Evolutionary conservation across 257 asterid genomes (phyloP), one percentile per base, ranked within the genome.

Genomic region (Fraxinus excelsior): DNA sequence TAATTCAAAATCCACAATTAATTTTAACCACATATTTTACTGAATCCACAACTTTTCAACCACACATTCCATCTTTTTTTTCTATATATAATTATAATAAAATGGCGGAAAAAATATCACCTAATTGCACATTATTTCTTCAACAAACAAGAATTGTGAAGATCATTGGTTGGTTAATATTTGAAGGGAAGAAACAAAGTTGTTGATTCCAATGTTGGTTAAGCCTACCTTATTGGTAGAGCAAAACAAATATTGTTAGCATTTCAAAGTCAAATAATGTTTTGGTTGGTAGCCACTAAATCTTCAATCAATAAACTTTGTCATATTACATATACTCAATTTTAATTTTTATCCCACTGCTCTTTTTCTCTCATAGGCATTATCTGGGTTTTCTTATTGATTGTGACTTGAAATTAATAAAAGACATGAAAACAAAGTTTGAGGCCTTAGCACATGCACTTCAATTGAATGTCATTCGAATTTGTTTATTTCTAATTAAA

Each of bases 401-500:
- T 75, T 75, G 34, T 64, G 26, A 71, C 37, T 58, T n/a, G 56
- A 74, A 70, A 70, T 29, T 18, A 49, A 49, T 77, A 60, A 13
- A 53, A 72, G 80, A 80, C 79, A 77, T 74, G 88, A 85, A 79
- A 80, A 71, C 70, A 82, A 85, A 80, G 72, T 75, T 38, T 82
- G 83, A 80, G 83, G 79, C n/a, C 66, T 70, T 74, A 38, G 78
- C 86, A 85, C 85, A 82, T 85, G 88, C 88, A 72, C 71, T 72
- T 76, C 49, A 67, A 79, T 67, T 75, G 69, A 67, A 73, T 62
- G 44, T 18, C 21, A 77, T 29, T 37, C 38, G 32, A 23, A 56
- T 49, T 42, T 72, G 40, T 21, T 16, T 12, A 19, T 18, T 18
- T 28, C 23, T 28, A 69, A 37, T 19, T 34, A n/a, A 40, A 49